A percentile compares a stretch with the other conserved stretches of the same genome.
phyloP scores from a whole-genome alignment of 768 basidiomycete genomes.

The Lactifluus volemus region DNA sequence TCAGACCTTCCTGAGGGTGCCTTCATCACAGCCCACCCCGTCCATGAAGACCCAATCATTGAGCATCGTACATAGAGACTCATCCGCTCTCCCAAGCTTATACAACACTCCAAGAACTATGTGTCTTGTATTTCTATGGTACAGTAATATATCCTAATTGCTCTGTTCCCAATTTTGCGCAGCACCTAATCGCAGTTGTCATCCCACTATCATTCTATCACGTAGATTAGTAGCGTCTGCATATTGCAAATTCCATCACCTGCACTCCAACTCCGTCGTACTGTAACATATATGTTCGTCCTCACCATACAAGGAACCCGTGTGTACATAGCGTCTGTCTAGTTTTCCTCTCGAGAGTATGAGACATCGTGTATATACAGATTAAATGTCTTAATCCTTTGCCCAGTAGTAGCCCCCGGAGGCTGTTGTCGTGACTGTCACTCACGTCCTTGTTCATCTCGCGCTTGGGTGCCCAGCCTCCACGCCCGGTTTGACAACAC shows the following conservation, averaged over 20 bases:
- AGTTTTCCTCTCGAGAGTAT: neutral
- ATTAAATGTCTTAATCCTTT: constrained; percentile 1
- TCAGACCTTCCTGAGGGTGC: neutral
- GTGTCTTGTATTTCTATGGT: constrained; percentile 4
- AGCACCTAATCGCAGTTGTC: constrained; percentile 1
- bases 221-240: constrained; percentile 6
- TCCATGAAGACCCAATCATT: neutral
- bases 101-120: neutral
- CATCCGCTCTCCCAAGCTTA: neutral
- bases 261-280: constrained; percentile 2
- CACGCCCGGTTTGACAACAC: constrained; percentile 44
- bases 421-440: neutral
- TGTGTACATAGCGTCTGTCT: neutral
- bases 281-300: constrained; percentile 10
- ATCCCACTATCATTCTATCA: constrained; percentile 1
- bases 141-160: constrained; percentile 2
- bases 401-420: neutral
- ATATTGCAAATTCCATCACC: constrained; percentile 7
- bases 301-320: neutral
- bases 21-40: neutral
- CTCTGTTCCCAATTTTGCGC: neutral
- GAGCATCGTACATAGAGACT: neutral
- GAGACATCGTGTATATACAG: constrained; percentile 8
- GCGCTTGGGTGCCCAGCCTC: constrained; percentile 26
- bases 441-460: neutral